A percentile compares a stretch with the other conserved stretches of the same genome.
phyloP scores from a whole-genome alignment of 2,329 filamentous ascomycete species.

The Stachybotrys chartarum region DNA sequence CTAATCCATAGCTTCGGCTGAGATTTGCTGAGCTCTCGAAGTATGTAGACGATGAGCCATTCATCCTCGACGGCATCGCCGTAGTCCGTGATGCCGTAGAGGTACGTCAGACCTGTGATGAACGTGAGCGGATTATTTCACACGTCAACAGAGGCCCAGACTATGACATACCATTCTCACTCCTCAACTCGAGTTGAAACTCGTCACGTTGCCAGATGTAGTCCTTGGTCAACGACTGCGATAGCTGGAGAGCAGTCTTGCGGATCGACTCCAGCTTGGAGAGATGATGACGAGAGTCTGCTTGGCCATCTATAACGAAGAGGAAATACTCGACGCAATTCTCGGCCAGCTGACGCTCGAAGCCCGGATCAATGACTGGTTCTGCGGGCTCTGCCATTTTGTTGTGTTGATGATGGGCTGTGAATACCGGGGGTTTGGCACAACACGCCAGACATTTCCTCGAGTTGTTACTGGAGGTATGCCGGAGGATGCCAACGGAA shows the following conservation, averaged over 20 bases:
- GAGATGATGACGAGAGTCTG: constrained; percentile 51
- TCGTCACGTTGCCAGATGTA: constrained; percentile 94
- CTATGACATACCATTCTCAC: constrained; percentile 41
- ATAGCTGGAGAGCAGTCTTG: constrained; percentile 58
- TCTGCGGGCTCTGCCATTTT: background rate
- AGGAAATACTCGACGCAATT: constrained; percentile 83
- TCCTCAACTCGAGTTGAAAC: constrained; percentile 64
- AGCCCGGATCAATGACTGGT: background rate
- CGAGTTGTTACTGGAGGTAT: too few relatives aligned
- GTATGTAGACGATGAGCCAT: constrained; percentile 89
- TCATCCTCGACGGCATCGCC: constrained; percentile 96
- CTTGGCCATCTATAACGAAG: constrained; percentile 55
- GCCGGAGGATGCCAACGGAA: too few relatives aligned
- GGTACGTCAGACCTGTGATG: constrained; percentile 43
- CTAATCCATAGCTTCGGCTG: constrained; percentile 74
- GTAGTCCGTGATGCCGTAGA: constrained; percentile 76
- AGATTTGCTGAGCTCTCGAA: constrained; percentile 70
- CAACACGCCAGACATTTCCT: too few relatives aligned
- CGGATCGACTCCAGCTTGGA: constrained; percentile 64
- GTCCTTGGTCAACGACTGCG: constrained; percentile 59
- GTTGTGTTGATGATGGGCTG: too few relatives aligned
- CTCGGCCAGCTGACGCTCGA: constrained; percentile 51
- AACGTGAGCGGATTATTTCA: constrained; percentile 1
- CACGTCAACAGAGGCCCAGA: background rate
- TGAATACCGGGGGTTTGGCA: too few relatives aligned